phyloP scores from a whole-genome alignment of 225 moss, liverwort and hornwort genomes.

The Ulota crispa region DNA sequence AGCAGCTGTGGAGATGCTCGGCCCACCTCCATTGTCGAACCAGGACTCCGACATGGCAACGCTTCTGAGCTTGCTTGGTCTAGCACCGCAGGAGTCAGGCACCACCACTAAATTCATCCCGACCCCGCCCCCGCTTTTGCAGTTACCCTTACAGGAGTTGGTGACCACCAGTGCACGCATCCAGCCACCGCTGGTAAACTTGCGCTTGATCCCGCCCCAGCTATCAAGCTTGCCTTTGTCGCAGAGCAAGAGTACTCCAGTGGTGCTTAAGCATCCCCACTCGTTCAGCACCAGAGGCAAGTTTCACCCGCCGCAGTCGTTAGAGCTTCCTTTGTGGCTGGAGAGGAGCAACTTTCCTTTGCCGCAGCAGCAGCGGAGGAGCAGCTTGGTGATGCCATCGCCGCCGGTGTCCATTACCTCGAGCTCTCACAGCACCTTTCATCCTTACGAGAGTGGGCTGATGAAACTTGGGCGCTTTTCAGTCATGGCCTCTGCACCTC shows the following conservation, averaged over 20 bases:
- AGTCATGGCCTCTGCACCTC: background rate
- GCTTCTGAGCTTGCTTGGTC: background rate
- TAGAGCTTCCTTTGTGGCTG: too few relatives aligned
- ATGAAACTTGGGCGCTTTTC: constrained; percentile 11
- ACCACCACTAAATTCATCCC: background rate
- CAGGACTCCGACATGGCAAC: background rate
- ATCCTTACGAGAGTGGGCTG: constrained; percentile 22
- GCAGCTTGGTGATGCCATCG: background rate
- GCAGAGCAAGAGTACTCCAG: too few relatives aligned
- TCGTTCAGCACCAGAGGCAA: too few relatives aligned
- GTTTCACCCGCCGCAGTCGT: too few relatives aligned
- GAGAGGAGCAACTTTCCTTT: too few relatives aligned
- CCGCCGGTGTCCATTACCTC: constrained; percentile 42
- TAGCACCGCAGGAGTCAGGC: background rate
- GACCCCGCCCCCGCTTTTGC: too few relatives aligned
- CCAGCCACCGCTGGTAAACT: background rate
- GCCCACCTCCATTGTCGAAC: background rate
- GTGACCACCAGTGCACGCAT: too few relatives aligned
- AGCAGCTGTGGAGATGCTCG: background rate
- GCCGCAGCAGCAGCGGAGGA: too few relatives aligned
- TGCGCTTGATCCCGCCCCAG: background rate
- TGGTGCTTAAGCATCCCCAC: too few relatives aligned
- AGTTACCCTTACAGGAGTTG: too few relatives aligned
- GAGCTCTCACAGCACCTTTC: constrained; percentile 15
- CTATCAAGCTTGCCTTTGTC: constrained; percentile 21